Evolutionary conservation across 768 basidiomycete genomes (phyloP).

Genomic region (Gloeostereum incarnatum): DNA sequence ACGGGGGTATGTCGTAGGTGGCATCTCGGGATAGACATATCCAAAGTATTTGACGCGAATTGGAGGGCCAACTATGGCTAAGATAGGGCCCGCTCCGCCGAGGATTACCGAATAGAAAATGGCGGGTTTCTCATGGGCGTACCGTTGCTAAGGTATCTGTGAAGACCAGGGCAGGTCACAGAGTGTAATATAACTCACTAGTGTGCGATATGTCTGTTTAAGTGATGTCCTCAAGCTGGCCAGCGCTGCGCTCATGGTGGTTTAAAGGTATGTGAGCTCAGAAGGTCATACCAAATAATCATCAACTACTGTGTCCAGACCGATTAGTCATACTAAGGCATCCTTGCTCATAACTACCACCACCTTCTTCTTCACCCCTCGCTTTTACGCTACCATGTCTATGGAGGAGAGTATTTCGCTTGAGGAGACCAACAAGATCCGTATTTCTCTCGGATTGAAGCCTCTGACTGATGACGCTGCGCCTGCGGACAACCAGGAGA

Average conservation of each 20-base stretch:
- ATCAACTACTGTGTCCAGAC: neutral
- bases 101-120: conserved; percentile 81
- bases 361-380: conserved; percentile 7
- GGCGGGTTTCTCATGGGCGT: conserved; percentile 85
- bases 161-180: conserved; percentile 10
- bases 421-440: conserved; percentile 94
- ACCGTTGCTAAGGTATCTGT: conserved; percentile 54
- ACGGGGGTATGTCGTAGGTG: conserved; percentile 79
- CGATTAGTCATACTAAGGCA: neutral
- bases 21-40: conserved; percentile 54
- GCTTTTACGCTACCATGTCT: conserved; percentile 29
- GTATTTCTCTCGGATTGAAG: conserved; percentile 88
- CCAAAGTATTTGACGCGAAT: conserved; percentile 64
- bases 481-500: conserved; percentile 67
- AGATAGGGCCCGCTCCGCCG: conserved; percentile 65
- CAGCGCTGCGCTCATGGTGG: conserved; percentile 35
- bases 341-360: neutral
- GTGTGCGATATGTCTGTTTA: too few relatives aligned
- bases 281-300: conserved; percentile 4
- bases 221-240: conserved; percentile 21
- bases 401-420: conserved; percentile 88
- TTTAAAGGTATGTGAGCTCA: conserved; percentile 5
- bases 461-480: conserved; percentile 79
- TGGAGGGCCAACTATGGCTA: conserved; percentile 71
- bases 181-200: too few relatives aligned